Base-by-base conservation (phyloP, 2,329 filamentous ascomycete genomes). In the Claviceps capensis region DNA sequence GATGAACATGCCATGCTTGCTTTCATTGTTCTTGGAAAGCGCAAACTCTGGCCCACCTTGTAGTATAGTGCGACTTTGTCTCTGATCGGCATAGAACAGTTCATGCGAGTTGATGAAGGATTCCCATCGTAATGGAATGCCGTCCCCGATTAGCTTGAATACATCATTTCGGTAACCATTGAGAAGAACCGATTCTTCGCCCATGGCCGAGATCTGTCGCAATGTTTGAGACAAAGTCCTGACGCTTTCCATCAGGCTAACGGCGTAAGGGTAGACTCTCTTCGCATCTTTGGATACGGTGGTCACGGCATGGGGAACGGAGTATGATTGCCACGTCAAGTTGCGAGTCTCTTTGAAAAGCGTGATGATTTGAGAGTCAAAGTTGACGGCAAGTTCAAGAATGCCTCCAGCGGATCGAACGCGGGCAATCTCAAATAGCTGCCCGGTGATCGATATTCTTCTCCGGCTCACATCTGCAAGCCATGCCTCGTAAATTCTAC, bases 201-300 rank as follows among this genome's bases (percentile, higher is more conserved):
- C 79, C 87, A 98, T 91, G 51, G 85, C 81, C 17, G 81, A 75
- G 54, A 98, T 94, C 49, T 86, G 82, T 34, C 88, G 83, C 59
- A 85, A 84, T 0, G 89, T 96, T 68, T 97, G 91, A 2, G 88
- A 80, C 57, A 95, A 85, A 0, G 89, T 97, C 53, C 90, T 81
- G n/a, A 97, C 88, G 62, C 89, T 97, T 70, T 99, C 93, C 89
- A 98, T 98, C 58, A 99, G 72, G 63, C 90, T 97, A 58, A 98
- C 90, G 23, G 94, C 93, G 63, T 94, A 98, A 0, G 93, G 93
- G 61, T 99, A 99, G 4, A 98, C 93, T 50, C 93, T 82, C 69
- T 96, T 95, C n/a, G 93, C 94, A 65, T 98, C 93, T 67, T 97
- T 98, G 1, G 94, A 95, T 51, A 95, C 88, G 57, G 88, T 97